A percentile compares a stretch with the other conserved stretches of the same genome.
phyloP scores from a whole-genome alignment of 257 asterid genomes.

The Agastache rugosa region DNA sequence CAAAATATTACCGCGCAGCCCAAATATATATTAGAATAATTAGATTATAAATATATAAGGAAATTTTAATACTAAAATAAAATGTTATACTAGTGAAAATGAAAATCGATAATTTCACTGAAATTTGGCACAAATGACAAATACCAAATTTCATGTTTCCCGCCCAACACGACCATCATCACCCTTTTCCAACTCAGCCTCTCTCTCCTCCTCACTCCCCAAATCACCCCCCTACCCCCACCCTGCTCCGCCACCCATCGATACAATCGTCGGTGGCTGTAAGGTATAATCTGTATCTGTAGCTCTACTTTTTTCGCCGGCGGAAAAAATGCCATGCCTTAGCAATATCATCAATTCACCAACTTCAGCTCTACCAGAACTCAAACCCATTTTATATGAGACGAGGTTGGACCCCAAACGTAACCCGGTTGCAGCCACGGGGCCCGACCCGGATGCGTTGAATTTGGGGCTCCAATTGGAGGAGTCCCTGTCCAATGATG shows the following conservation, averaged over 20 bases:
- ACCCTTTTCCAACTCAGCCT: slow-evolving; percentile 26
- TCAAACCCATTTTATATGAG: slow-evolving; percentile 37
- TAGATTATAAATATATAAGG: no score
- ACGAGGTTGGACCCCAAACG: slow-evolving; percentile 13
- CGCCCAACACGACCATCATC: slow-evolving; percentile 47
- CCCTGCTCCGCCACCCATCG: not conserved
- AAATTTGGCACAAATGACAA: slow-evolving; percentile 13
- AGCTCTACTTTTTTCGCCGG: slow-evolving; percentile 8
- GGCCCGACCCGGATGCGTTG: slow-evolving; percentile 28
- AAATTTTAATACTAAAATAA: no score
- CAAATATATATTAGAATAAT: no score
- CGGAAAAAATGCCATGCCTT: slow-evolving; percentile 54
- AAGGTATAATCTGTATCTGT: slow-evolving; percentile 14
- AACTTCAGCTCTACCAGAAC: slow-evolving; percentile 31
- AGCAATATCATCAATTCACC: slow-evolving; percentile 40
- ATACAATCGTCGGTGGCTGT: slow-evolving; percentile 12
- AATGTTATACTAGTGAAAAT: no score
- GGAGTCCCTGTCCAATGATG: slow-evolving; percentile 15
- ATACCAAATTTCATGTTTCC: slow-evolving; percentile 50
- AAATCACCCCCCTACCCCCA: not conserved
- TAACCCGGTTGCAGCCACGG: slow-evolving; percentile 14
- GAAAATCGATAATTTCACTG: not conserved
- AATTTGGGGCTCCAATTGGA: slow-evolving; percentile 17
- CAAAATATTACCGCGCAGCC: no score
- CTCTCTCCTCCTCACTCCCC: slow-evolving; percentile 4